Evolutionary conservation across 768 basidiomycete genomes (phyloP).

Genomic region (Pleurotus pulmonarius): DNA sequence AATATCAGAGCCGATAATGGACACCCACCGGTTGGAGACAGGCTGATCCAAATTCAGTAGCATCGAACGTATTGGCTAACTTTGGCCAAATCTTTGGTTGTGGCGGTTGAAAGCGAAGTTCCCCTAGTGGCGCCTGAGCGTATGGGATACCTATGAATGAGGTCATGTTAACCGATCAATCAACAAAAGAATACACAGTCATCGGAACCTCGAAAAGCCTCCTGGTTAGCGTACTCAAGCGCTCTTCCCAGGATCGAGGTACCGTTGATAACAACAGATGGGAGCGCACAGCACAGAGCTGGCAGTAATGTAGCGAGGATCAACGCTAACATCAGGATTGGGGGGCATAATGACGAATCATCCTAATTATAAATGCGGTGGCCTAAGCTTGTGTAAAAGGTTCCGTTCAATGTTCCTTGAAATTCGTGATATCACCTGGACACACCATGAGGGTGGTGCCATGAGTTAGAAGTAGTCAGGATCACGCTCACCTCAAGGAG

Average conservation of each 20-base stretch:
- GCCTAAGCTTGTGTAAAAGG: no score
- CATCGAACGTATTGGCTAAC: conserved; percentile 17
- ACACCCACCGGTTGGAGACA: conserved; percentile 21
- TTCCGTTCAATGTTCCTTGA: no score
- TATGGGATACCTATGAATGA: conserved; percentile 25
- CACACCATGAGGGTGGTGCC: no score
- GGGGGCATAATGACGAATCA: no score
- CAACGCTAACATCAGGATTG: background rate
- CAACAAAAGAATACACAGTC: background rate
- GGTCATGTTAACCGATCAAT: background rate
- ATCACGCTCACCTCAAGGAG: no score
- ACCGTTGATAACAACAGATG: background rate
- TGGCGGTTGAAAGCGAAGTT: conserved; percentile 23
- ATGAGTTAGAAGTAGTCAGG: no score
- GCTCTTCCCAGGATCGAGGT: background rate
- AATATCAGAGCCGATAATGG: no score
- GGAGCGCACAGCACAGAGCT: background rate
- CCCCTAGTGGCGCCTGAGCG: conserved; percentile 24
- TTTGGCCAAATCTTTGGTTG: conserved; percentile 14
- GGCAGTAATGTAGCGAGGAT: background rate
- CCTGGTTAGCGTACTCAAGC: background rate
- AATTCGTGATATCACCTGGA: no score
- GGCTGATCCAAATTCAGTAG: conserved; percentile 17
- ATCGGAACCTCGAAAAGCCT: background rate
- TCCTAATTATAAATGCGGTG: no score